Base-by-base conservation (phyloP, 2,329 filamentous ascomycete genomes). In the Cladorrhinum sp. region DNA sequence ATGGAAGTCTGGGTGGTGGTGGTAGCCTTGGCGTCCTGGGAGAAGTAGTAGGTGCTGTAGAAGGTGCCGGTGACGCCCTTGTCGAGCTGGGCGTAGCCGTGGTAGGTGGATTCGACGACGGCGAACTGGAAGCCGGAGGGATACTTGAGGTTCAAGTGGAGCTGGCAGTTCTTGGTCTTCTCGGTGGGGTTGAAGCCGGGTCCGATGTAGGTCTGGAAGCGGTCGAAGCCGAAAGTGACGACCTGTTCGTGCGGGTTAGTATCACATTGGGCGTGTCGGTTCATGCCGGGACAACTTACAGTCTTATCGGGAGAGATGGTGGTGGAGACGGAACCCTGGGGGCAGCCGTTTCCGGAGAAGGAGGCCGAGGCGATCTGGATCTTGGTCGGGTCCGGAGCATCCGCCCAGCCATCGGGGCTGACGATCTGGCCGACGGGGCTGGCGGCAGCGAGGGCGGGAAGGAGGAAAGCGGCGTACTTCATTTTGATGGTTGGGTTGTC, bases 21-120 rank as follows among this genome's bases (percentile, higher is more conserved):
- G 23, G 77, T 79, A 30, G 76, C 75, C 12, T 66, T 65, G 24
- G 77, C 76, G 57, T 78, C 77, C 69, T 80, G 76, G 46, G 73
- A 76, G 72, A 80, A 80, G 72, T 77, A 80, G 71, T 79, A 80
- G 49, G 77, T 79, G 67, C 75, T 78, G 67, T 74, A 76, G 70
- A 79, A 79, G 55, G 72, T 75, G 26, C 77, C 77, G 6, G 75
- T 78, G 55, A 79, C 73, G 42, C 76, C 76, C 56, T 66, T 57
- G 55, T 80, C 77, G n/a, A 80, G 74, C 69, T 77, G 76, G 1
- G 77, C 77, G 62, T 77, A 80, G 61, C 77, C 77, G 73, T 79
- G 77, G 72, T 80, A 80, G n/a, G 77, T 79, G 63, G 75, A 76
- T 66, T 79, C 76, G 46, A 80, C 74, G 20, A 79, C 72, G 51